Evolutionary conservation across 2,329 filamentous ascomycete genomes (phyloP), one percentile per base, ranked within the genome.

Genomic region (Bertia moriformis): DNA sequence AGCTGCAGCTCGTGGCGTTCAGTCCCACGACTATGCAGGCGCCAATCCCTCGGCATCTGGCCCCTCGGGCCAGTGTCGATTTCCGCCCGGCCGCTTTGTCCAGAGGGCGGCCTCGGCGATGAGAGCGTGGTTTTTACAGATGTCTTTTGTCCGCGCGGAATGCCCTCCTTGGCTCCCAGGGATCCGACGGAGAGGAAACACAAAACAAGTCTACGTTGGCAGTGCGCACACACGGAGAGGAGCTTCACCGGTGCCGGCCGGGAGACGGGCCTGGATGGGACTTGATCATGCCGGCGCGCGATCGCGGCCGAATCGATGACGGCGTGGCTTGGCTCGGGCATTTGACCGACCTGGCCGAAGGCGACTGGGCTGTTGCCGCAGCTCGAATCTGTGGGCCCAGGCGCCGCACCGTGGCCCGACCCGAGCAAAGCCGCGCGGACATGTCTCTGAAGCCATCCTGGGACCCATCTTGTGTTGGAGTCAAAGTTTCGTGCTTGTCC

Each of bases 401-500:
- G 22, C 7, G 7, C n/a, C n/a, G 22, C 22, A 27, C n/a, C 7
- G 7, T 27, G 22, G n/a, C 22, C 22, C 7, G 22, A n/a, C 7
- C 22, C 7, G 22, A 27, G 7, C n/a, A n/a, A 27, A 27, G 22
- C n/a, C n/a, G n/a, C n/a, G n/a, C n/a, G n/a, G n/a, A n/a, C 22
- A 27, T 27, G 7, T 27, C n/a, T 27, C n/a, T 27, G 22, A 27
- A 27, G 22, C 54, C 50, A 54, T 51, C 49, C 60, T 61, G 69
- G 85, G 84, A 86, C 83, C 83, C 86, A 85, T 86, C 83, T 75
- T 57, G 79, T 73, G 83, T 87, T 86, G 83, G 83, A 66, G 79
- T 93, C 85, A 93, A 86, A 87, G 85, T 67, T 78, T 86, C 66
- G 84, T 69, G 72, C 85, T 89, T 88, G 83, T 89, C 84, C 65